Evolutionary conservation across 257 asterid genomes (phyloP).

Genomic region (Cinchona pubescens): DNA sequence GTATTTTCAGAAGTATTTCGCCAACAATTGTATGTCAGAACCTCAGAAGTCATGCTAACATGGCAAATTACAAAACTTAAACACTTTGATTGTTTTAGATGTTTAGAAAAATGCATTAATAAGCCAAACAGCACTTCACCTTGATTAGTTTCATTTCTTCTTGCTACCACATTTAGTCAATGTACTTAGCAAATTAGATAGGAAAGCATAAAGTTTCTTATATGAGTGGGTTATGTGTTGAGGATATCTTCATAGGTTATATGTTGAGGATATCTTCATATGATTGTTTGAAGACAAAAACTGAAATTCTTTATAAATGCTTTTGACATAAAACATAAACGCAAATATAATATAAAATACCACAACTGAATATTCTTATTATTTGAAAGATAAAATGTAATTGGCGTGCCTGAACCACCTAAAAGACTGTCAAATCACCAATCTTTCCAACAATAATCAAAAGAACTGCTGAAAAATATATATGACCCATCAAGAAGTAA

Average conservation of each 20-base stretch:
- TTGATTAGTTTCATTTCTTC: too few species aligned
- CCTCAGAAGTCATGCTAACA: neutral
- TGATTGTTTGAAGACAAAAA: neutral
- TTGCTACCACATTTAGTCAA: too few species aligned
- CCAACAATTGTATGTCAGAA: neutral
- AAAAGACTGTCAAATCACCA: neutral
- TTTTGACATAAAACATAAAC: neutral
- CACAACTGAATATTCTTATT: neutral
- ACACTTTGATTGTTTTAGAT: neutral
- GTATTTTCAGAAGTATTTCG: neutral
- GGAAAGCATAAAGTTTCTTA: neutral
- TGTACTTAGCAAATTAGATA: too few species aligned
- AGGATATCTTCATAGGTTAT: too few species aligned
- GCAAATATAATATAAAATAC: neutral
- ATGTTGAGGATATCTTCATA: neutral
- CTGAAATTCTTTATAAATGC: neutral
- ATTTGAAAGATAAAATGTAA: neutral
- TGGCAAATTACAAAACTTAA: neutral
- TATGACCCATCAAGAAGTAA: neutral
- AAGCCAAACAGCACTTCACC: neutral
- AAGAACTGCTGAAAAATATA: neutral
- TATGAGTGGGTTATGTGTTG: neutral
- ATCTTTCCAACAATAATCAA: neutral
- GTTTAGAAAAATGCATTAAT: neutral
- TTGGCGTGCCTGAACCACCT: neutral